Evolutionary conservation across 306 rosid species (phyloP).

Genomic region (Rubus parviflorus): DNA sequence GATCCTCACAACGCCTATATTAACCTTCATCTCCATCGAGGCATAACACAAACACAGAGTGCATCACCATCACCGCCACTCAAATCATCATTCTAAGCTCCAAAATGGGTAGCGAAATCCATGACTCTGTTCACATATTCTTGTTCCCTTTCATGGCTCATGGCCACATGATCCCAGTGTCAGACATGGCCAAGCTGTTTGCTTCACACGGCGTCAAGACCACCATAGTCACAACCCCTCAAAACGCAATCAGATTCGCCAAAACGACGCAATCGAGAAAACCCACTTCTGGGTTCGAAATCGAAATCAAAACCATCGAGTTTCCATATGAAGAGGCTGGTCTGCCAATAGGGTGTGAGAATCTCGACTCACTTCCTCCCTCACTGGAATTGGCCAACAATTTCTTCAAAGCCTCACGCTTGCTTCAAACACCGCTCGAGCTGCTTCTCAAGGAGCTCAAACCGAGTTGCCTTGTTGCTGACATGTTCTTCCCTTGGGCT

Average conservation of each 20-base stretch:
- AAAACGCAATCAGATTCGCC: slow-evolving; percentile 17
- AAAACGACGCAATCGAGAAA: neutral
- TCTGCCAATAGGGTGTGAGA: slow-evolving; percentile 53
- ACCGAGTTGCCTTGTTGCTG: slow-evolving; percentile 53
- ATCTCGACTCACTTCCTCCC: slow-evolving; percentile 14
- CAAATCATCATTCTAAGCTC: neutral
- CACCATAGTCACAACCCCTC: slow-evolving; percentile 35
- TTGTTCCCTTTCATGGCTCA: slow-evolving; percentile 37
- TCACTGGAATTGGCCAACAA: neutral
- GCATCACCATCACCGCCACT: neutral
- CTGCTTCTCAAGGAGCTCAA: slow-evolving; percentile 29
- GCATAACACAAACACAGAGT: too few species aligned
- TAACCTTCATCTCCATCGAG: neutral
- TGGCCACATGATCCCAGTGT: slow-evolving; percentile 38
- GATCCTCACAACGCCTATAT: too few species aligned
- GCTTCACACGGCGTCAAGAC: slow-evolving; percentile 18
- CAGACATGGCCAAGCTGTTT: slow-evolving; percentile 34
- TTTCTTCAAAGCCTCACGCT: slow-evolving; percentile 34
- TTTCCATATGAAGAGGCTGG: too few species aligned
- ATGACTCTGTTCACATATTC: slow-evolving; percentile 21
- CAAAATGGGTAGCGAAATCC: neutral
- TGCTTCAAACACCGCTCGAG: slow-evolving; percentile 43
- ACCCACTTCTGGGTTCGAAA: neutral
- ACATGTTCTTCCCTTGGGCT: slow-evolving; percentile 49
- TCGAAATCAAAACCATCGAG: slow-evolving; percentile 13